Conservation (phyloP, 2,329 filamentous ascomycete genomes). For the Teratosphaeria epicoccoides region DNA sequence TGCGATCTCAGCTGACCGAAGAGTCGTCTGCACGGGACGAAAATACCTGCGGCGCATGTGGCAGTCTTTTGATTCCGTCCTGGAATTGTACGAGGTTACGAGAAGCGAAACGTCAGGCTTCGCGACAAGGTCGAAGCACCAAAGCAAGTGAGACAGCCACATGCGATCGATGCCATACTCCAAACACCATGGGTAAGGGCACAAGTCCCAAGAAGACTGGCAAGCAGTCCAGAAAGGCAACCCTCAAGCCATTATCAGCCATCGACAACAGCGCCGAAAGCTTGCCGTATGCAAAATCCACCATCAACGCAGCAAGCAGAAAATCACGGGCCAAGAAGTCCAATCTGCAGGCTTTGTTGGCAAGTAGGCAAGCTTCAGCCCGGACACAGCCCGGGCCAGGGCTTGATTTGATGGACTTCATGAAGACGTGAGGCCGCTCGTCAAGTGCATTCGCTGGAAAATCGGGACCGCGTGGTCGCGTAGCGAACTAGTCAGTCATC, state of each 20-base stretch:
- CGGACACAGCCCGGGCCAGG: constrained; percentile 12
- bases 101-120: not conserved
- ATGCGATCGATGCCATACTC: not conserved
- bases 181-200: not conserved
- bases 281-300: not conserved
- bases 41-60: not conserved
- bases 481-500: too few species aligned
- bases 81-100: not conserved
- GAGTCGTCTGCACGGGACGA: not conserved
- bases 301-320: constrained; percentile 32
- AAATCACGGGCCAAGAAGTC: constrained; percentile 49
- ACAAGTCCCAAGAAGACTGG: not conserved
- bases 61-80: not conserved
- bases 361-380: constrained; percentile 29
- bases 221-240: not conserved
- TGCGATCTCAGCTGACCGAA: not conserved
- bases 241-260: not conserved
- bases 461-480: too few species aligned
- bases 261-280: not conserved
- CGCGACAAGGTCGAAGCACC: not conserved
- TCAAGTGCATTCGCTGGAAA: too few species aligned
- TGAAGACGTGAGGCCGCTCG: constrained; percentile 20
- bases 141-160: not conserved
- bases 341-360: constrained; percentile 55
- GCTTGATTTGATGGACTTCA: constrained; percentile 31